Base-by-base conservation (phyloP, 1,284 basidiomycete species). In the Heterobasidion parviporum region DNA sequence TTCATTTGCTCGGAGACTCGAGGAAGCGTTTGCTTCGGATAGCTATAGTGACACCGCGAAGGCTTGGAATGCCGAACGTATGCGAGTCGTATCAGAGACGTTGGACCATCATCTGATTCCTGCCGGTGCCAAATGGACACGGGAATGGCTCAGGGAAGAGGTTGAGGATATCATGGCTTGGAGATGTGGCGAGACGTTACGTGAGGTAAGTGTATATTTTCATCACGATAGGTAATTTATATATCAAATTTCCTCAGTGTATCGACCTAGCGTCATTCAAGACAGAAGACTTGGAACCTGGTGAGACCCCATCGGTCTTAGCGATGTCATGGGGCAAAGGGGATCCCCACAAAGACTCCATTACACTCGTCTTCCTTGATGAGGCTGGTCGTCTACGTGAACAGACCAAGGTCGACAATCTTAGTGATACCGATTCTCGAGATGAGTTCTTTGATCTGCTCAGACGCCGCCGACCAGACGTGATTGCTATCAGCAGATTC, bases 311-410 rank as follows among this genome's bases (percentile, higher is more conserved):
- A 0, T 87, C 89, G 7, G 94, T 99, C 4, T 77, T 99, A 43
- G 92, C 96, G 5, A 74, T 98, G 57, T 98, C 96, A 4, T 94
- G 94, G 82, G 97, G 97, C 49, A 88, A 89, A 67, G 97, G 97
- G 53, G 94, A 97, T 63, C 92, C 92, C 44, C 85, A 89, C 63
- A 89, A 88, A 64, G 96, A 99, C 69, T 86, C 88, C 1, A 91
- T 98, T 58, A 83, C 87, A 35, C 74, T 92, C 36, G 88, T 97
- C 54, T 91, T 88, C 71, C 70, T 98, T 53, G 95, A 98, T 66
- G 83, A 92, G 61, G 83, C 85, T 50, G 95, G 95, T 14, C 89
- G 92, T 54, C 78, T 97, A 65, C 88, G 93, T 18, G 92, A 97
- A 64, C 87, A 93, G 61, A 82, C 85, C 54, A 91, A 90, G 65